Evolutionary conservation across 306 rosid species (phyloP), one percentile per base, ranked within the genome.

Genomic region (Abrus pulchellus): DNA sequence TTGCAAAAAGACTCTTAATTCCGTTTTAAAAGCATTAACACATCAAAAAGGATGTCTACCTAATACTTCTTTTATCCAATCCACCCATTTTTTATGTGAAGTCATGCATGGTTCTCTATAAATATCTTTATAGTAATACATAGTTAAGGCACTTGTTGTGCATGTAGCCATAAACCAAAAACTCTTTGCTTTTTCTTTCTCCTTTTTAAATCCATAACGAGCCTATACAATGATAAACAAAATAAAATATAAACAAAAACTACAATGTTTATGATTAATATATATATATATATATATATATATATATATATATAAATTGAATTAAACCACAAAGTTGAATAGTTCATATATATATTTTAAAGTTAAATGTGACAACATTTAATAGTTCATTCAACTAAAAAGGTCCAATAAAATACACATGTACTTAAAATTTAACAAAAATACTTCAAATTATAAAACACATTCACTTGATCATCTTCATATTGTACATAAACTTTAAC

Each of bases 31-130:
- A 0, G 36, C 13, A 56, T 56, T 56, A 0, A 56, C 12, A 56
- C 36, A 56, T 56, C 12, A 2, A 20, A 56, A 27, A 27, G 13
- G 13, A 9, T 28, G 13, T 29, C 36, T n/a, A 30, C 29, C 29
- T 9, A 57, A 8, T 28, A 57, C 29, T 6, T 57, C 64, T 7
- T 30, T 57, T 6, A 57, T 30, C 64, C 2, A 57, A 7, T 57
- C 1, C 29, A 28, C 6, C 1, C 38, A 2, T 8, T 0, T 57
- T 57, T 57, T 13, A 28, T 7, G 13, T 57, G 38, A 57, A 56
- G 64, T 57, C 64, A 57, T 57, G 9, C 76, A 70, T 34, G 62
- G 34, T 50, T 70, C 7, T 50, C 33, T 70, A 1, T 47, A 50
- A 7, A 33, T 70, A 50, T 70, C 33, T 33, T 43, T 66, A 20